Conservation (phyloP, 768 basidiomycete species). For the Xanthoconium stramineum region DNA sequence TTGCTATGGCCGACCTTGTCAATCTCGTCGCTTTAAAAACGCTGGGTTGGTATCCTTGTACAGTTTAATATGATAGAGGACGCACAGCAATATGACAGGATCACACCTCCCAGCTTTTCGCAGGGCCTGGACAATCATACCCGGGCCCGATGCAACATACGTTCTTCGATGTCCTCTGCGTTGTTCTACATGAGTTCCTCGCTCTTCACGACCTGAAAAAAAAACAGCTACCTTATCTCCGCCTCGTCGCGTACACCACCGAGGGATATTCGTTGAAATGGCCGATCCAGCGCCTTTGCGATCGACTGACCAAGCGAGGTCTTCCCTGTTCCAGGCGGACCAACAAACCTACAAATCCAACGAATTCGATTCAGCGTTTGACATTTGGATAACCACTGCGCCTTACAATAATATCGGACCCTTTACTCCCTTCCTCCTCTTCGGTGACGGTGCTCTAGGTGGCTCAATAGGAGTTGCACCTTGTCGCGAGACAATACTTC, state of each 20-base stretch:
- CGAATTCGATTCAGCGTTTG: background rate
- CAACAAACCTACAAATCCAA: slow-evolving; percentile 60
- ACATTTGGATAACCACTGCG: background rate
- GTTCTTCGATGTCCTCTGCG: slow-evolving; percentile 67
- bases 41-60: background rate
- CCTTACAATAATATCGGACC: slow-evolving; percentile 69
- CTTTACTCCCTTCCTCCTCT: slow-evolving; percentile 47
- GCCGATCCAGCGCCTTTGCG: slow-evolving; percentile 75
- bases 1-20: slow-evolving; percentile 88
- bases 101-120: slow-evolving; percentile 80
- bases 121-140: slow-evolving; percentile 81
- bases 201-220: slow-evolving; percentile 5
- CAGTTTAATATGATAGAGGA: background rate
- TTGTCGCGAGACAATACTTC: slow-evolving; percentile 10
- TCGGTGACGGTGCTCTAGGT: slow-evolving; percentile 4
- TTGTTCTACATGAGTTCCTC: slow-evolving; percentile 1
- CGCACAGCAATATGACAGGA: slow-evolving; percentile 70
- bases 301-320: slow-evolving; percentile 89
- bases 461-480: slow-evolving; percentile 1
- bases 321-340: slow-evolving; percentile 90
- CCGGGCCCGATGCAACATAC: slow-evolving; percentile 88
- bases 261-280: slow-evolving; percentile 89
- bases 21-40: slow-evolving; percentile 63
- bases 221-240: slow-evolving; percentile 48
- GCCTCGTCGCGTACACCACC: slow-evolving; percentile 95